A percentile compares a stretch with the other conserved stretches of the same genome.
These are phyloP conservation scores for Plicaturopsis crispa DNA, from an alignment of 768 basidiomycete species.

Conservation along the genomic window DNA sequence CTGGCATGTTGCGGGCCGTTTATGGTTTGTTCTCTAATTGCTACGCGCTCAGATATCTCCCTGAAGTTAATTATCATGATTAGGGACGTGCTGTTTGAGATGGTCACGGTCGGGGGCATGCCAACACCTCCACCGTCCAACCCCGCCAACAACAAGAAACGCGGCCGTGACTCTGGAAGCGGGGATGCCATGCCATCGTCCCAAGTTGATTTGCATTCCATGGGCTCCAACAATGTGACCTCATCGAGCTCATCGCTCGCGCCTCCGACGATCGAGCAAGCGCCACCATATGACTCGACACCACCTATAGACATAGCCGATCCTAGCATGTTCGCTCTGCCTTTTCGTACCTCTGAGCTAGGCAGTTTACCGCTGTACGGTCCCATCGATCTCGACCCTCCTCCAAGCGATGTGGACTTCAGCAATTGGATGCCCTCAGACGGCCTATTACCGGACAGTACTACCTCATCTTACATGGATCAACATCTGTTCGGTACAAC, in stretches of 20 bases:
- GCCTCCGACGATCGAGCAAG: conserved; percentile 11
- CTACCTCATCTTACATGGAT: conserved; percentile 7
- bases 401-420: not conserved
- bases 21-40: too few relatives aligned
- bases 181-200: conserved; percentile 16
- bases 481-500: conserved; percentile 11
- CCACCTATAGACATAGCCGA: conserved; percentile 51
- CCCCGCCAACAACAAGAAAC: conserved; percentile 44
- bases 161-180: conserved; percentile 54
- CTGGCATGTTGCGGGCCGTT: conserved; percentile 36
- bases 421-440: not conserved
- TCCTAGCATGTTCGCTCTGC: too few relatives aligned
- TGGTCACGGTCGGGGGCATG: conserved; percentile 64
- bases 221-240: conserved; percentile 3
- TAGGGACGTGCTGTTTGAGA: conserved; percentile 70
- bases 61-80: not conserved
- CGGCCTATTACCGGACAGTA: not conserved
- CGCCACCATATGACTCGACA: conserved; percentile 19
- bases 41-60: too few relatives aligned
- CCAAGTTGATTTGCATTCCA: conserved; percentile 4
- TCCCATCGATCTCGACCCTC: conserved; percentile 12
- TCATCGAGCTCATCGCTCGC: conserved; percentile 3
- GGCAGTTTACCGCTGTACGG: conserved; percentile 44
- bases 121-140: conserved; percentile 56
- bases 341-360: too few relatives aligned